Percentiles rank a stretch among this genome's conserved stretches.
Evolutionary conservation across 208 protist species (phyloP).

Genomic region (Trypanosoma cruzi): DNA sequence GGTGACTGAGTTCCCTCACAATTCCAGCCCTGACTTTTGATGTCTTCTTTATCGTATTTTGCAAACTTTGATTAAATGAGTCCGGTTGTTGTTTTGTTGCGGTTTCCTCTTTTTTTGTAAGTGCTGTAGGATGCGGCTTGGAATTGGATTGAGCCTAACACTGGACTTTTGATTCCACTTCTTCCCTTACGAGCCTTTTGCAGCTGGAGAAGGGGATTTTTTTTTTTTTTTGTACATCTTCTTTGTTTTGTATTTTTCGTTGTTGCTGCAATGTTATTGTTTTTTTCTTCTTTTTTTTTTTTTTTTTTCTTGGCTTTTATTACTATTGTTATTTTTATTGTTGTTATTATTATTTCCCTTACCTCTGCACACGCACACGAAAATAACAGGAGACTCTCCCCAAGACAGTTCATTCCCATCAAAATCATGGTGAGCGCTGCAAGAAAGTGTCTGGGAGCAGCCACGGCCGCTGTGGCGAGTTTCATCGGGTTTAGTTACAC

Average conservation of each 20-base stretch:
- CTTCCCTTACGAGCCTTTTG: too few species aligned
- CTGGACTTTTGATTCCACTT: too few species aligned
- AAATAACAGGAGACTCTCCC: not conserved
- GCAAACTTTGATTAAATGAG: not conserved
- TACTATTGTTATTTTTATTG: not conserved
- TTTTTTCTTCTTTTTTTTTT: not conserved
- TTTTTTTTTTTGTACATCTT: too few species aligned
- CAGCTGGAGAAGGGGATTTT: too few species aligned
- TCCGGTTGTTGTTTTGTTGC: not conserved
- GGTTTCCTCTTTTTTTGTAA: too few species aligned
- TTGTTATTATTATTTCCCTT: not conserved
- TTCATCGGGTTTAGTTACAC: constrained; percentile 78
- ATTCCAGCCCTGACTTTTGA: not conserved
- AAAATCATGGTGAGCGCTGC: constrained; percentile 34
- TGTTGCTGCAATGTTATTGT: not conserved
- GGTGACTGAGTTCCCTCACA: not conserved
- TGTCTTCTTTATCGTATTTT: not conserved
- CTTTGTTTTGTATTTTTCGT: too few species aligned
- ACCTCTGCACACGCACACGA: not conserved
- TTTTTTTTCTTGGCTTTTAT: not conserved
- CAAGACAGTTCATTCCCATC: not conserved
- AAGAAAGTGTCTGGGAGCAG: constrained; percentile 47
- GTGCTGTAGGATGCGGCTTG: not conserved
- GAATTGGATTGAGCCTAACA: not conserved
- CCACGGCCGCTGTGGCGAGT: constrained; percentile 45